Base-by-base conservation (phyloP, 306 rosid species). In the Cucurbita ficifolia region DNA sequence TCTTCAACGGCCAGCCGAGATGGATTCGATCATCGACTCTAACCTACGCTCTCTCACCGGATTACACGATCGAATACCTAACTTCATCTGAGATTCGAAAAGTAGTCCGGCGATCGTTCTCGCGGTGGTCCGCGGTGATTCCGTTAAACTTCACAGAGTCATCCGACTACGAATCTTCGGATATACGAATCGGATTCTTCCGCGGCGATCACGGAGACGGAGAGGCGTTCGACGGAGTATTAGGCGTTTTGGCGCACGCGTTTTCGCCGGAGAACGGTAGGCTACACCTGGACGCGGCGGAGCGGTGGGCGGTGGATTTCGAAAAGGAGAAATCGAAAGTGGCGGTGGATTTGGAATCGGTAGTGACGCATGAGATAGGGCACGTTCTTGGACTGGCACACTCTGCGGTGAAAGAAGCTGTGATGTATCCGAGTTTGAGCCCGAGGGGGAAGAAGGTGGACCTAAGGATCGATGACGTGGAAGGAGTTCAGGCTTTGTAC, bases 341-440 rank as follows among this genome's bases (percentile, higher is more conserved):
- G 39, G 99, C 99, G 51, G 84, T 94, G 78, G 97, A 94, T 84
- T 75, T 94, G 80, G 99, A 94, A 76, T 94, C 99, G 11, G 99
- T 94, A 65, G 96, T 82, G 4, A 94, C 97, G 40, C 99, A 94
- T 75, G 99, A 94, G 95, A 94, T 94, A 2, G 99, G 99, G 57
- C 99, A 94, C 76, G 77, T 94, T 52, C 92, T 94, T 21, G 99
- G 99, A 17, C 35, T 94, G 79, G 97, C 85, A 33, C 99, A 94
- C 76, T 45, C 96, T 0, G 77, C 91, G 46, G 92, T 88, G 33
- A 86, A 82, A 61, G 96, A 86, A 40, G 96, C 99, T 2, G 86
- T 94, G 18, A 94, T 94, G 99, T 94, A 89, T 77, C 97, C 99
- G 16, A 89, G 89, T 53, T 48, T 94, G 69, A 86, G 87, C 43